Percentiles rank a stretch among this genome's conserved stretches.
These are phyloP conservation scores for Rhizopus stolonifer DNA, from an alignment of 371 early-diverging fungal species.

Conservation along the genomic window DNA sequence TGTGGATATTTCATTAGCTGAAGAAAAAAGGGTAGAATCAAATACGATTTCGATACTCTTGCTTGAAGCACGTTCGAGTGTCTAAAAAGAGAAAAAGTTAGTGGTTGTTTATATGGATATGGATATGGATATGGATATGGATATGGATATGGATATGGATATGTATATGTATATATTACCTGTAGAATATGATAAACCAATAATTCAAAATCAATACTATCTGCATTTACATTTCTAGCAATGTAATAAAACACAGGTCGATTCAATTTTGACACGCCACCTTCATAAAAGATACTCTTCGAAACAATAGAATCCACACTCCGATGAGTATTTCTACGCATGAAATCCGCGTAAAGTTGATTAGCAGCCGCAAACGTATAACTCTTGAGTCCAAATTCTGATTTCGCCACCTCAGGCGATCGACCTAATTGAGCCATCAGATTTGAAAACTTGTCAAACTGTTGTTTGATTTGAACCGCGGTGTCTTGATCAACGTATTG, in stretches of 20 bases:
- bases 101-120: not conserved
- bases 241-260: conserved; percentile 87
- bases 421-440: conserved; percentile 85
- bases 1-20: conserved; percentile 76
- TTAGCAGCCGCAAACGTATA: conserved; percentile 53
- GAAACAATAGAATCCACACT: conserved; percentile 63
- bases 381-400: conserved; percentile 47
- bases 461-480: conserved; percentile 41
- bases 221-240: conserved; percentile 71
- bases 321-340: conserved; percentile 73
- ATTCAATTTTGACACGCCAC: conserved; percentile 73
- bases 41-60: conserved; percentile 78
- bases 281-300: conserved; percentile 78
- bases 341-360: conserved; percentile 76
- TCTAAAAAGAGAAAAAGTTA: conserved; percentile 25
- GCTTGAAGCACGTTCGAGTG: conserved; percentile 55
- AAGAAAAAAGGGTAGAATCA: conserved; percentile 82
- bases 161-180: too few relatives aligned
- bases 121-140: not conserved
- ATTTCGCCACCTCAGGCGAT: conserved; percentile 49
- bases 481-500: conserved; percentile 35
- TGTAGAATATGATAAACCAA: conserved; percentile 73
- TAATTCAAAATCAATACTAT: conserved; percentile 82
- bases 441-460: conserved; percentile 76
- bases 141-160: not conserved